Evolutionary conservation across 2,329 filamentous ascomycete genomes (phyloP).

Genomic region (Venturia oleaginea): DNA sequence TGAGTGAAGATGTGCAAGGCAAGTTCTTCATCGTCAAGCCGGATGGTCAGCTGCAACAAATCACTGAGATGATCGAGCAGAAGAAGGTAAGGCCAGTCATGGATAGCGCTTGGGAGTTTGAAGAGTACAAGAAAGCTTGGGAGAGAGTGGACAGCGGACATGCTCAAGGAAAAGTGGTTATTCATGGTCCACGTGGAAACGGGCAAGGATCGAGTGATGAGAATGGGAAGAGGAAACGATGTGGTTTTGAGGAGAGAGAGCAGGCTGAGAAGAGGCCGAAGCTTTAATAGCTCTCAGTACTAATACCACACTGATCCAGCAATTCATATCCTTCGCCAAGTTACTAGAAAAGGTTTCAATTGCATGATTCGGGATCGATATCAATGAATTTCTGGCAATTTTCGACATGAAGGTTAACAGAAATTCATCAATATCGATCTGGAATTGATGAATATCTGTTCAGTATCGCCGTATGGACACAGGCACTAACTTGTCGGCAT

Average conservation of each 20-base stretch:
- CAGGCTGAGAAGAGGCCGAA: background rate
- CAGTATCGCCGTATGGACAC: too few relatives aligned
- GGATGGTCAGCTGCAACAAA: constrained; percentile 28
- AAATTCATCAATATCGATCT: background rate
- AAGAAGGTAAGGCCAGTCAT: constrained; percentile 27
- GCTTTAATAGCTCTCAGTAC: too few relatives aligned
- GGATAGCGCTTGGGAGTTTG: constrained; percentile 34
- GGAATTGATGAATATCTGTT: background rate
- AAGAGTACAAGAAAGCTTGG: constrained; percentile 31
- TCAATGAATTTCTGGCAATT: background rate
- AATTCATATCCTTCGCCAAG: background rate
- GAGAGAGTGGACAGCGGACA: constrained; percentile 28
- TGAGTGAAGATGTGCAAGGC: constrained; percentile 18
- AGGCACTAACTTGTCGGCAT: too few relatives aligned
- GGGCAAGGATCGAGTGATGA: background rate
- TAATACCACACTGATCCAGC: too few relatives aligned
- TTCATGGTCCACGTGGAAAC: constrained; percentile 18
- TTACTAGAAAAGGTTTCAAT: background rate
- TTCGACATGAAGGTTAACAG: background rate
- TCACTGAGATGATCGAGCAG: constrained; percentile 27
- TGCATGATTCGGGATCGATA: background rate
- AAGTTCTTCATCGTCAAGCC: constrained; percentile 33
- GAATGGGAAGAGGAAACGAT: background rate
- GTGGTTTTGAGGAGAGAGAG: background rate
- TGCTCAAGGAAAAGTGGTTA: constrained; percentile 33